Percentiles rank a stretch among this genome's conserved stretches.
Evolutionary conservation across 257 asterid genomes (phyloP).

Genomic region (Solanum sejunctum): DNA sequence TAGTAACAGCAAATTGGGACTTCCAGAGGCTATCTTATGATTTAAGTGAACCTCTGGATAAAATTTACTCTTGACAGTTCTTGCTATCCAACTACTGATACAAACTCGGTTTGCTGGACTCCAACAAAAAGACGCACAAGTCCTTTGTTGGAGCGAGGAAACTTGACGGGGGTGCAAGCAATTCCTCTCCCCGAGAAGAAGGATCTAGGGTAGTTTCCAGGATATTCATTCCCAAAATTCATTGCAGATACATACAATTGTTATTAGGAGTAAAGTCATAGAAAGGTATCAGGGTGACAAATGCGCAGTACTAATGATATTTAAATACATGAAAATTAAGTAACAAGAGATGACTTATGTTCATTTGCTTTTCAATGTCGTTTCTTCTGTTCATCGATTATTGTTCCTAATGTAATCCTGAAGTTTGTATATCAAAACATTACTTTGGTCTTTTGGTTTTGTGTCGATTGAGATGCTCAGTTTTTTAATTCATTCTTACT

Average conservation of each 20-base stretch:
- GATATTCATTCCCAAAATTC: neutral
- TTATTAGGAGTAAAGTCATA: neutral
- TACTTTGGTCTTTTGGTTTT: neutral
- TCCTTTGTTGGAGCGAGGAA: neutral
- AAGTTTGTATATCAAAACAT: neutral
- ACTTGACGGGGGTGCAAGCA: neutral
- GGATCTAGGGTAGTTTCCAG: neutral
- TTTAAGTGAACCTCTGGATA: constrained; percentile 6
- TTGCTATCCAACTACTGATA: constrained; percentile 9
- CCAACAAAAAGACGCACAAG: neutral
- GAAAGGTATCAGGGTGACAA: neutral
- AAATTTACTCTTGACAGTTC: neutral
- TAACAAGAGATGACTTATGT: neutral
- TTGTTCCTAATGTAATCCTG: neutral
- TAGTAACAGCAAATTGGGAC: constrained; percentile 23
- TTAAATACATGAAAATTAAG: neutral
- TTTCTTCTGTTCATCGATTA: neutral
- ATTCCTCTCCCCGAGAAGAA: neutral
- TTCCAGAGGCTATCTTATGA: constrained; percentile 57
- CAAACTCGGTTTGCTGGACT: neutral
- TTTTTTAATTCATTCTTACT: neutral
- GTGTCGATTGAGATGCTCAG: neutral
- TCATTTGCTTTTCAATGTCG: neutral
- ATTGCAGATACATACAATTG: neutral
- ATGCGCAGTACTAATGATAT: neutral